Base-by-base conservation (phyloP, 805 yeast species). In the Zygosaccharomyces rouxii region DNA sequence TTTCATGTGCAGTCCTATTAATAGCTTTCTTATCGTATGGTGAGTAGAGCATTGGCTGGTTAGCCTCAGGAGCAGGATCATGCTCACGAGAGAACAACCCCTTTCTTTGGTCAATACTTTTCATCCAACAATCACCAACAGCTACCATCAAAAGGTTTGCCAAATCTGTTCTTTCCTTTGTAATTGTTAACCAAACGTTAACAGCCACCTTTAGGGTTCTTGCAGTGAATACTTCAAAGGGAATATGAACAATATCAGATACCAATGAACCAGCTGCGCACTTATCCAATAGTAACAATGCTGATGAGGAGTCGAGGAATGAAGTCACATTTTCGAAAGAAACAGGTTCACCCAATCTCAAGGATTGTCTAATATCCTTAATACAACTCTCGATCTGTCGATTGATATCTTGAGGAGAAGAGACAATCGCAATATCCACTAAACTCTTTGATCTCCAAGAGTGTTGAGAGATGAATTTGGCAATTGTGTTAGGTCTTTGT, bases 11-110 rank as follows among this genome's bases (percentile, higher is more conserved):
- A 29, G 71, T 68, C 51, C 76, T 79, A 46, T 78, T 77, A 6
- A 83, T 74, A 5, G 72, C 74, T 39, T 72, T 71, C 55, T 80
- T 83, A 67, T 85, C 83, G 40, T 95, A 82, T 9, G 99, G 97
- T 1, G 89, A 71, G 58, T 94, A 94, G 54, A 87, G 94, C 99
- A 94, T 94, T 44, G 73, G 75, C 54, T 78, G 69, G 64, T 73
- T 83, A 47, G 83, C 86, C 21, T 92, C 83, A 47, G 74, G 70
- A 0, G 57, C 59, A 5, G 79, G 63, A 63, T 89, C 95, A 54
- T 69, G 68, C 5, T 67, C 57, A 4, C 70, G 73, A 5, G 83
- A 77, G 64, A 78, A 90, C 9, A 92, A 64, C 3, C 98, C 97
- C 35, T 70, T 70, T 23, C 70, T 69, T 26, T 73, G 68, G 30